These are phyloP conservation scores for Cyphellophora europaea DNA, from an alignment of 2,329 filamentous ascomycete genomes.

Conservation along the genomic window DNA sequence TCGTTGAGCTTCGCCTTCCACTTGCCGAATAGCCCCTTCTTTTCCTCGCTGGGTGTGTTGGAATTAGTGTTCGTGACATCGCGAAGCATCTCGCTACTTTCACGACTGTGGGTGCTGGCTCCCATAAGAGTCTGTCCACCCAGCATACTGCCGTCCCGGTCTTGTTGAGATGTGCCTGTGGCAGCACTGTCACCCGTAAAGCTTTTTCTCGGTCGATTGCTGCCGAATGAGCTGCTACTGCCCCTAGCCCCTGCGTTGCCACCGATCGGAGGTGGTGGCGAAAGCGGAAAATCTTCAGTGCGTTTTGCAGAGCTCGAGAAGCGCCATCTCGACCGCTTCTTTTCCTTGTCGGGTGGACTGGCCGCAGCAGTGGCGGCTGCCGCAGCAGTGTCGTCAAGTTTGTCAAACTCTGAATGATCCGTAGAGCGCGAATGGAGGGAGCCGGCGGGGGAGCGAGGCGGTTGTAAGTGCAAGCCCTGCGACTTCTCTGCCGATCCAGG, in stretches of 20 bases:
- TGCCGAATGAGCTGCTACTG: slow-evolving; percentile 61
- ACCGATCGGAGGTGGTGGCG: slow-evolving; percentile 45
- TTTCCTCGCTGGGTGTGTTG: slow-evolving; percentile 27
- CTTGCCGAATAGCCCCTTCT: slow-evolving; percentile 53
- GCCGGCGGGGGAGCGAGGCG: slow-evolving; percentile 62
- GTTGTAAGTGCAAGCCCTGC: slow-evolving; percentile 36
- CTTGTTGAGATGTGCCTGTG: background rate
- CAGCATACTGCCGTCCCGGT: background rate
- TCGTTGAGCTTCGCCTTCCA: slow-evolving; percentile 53
- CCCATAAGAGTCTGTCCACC: background rate
- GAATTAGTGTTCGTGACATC: slow-evolving; percentile 4
- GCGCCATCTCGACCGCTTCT: slow-evolving; percentile 63
- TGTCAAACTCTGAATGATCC: slow-evolving; percentile 72
- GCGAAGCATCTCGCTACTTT: slow-evolving; percentile 28
- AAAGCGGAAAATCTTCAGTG: slow-evolving; percentile 42
- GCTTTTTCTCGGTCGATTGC: slow-evolving; percentile 37
- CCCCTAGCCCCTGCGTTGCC: slow-evolving; percentile 54
- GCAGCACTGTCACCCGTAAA: slow-evolving; percentile 32
- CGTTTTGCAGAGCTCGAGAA: slow-evolving; percentile 50
- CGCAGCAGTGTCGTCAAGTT: slow-evolving; percentile 45
- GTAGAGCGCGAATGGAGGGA: slow-evolving; percentile 69
- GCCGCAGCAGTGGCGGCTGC: background rate
- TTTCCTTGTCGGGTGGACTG: slow-evolving; percentile 45
- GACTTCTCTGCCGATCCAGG: background rate
- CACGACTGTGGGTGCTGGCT: slow-evolving; percentile 20